Conservation (phyloP, 2,329 filamentous ascomycete species). For the Calonectria hongkongensis region DNA sequence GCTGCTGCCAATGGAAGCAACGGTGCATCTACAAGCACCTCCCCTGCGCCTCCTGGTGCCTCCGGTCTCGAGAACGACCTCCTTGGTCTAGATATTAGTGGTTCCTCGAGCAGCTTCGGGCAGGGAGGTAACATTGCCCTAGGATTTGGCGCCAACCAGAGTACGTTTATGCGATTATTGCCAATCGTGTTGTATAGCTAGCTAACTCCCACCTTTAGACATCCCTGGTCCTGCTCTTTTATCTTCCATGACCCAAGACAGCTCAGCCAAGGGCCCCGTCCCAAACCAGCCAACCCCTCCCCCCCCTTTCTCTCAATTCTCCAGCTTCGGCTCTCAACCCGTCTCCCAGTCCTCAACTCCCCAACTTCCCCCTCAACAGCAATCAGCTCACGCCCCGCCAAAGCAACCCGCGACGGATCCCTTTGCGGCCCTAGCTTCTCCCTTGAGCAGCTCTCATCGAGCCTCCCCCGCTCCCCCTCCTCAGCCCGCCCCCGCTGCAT, state of each 20-base stretch:
- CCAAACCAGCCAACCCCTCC: slow-evolving; percentile 60
- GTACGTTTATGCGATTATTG: slow-evolving; percentile 65
- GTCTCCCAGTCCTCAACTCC: slow-evolving; percentile 73
- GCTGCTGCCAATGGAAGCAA: slow-evolving; percentile 72
- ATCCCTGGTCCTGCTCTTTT: slow-evolving; percentile 79
- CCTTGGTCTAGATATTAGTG: slow-evolving; percentile 88
- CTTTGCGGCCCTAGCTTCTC: slow-evolving; percentile 69
- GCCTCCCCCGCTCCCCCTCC: slow-evolving; percentile 53
- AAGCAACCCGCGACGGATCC: slow-evolving; percentile 68
- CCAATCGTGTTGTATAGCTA: slow-evolving; percentile 10
- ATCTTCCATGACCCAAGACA: slow-evolving; percentile 78
- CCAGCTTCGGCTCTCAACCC: slow-evolving; percentile 72
- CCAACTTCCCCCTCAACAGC: slow-evolving; percentile 68
- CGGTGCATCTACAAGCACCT: slow-evolving; percentile 58
- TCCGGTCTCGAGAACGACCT: slow-evolving; percentile 91
- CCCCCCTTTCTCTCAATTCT: slow-evolving; percentile 70
- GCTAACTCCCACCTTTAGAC: slow-evolving; percentile 63
- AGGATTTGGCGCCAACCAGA: slow-evolving; percentile 82
- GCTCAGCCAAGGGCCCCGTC: slow-evolving; percentile 70
- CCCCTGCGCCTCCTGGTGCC: slow-evolving; percentile 63
- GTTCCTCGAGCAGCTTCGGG: slow-evolving; percentile 76
- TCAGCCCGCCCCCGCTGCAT: slow-evolving; percentile 54
- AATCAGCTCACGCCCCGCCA: slow-evolving; percentile 68
- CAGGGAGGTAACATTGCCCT: slow-evolving; percentile 89
- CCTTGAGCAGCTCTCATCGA: slow-evolving; percentile 52